These are phyloP conservation scores for Pseudogymnoascus sp. DNA, from an alignment of 2,329 filamentous ascomycete species.

Conservation along the genomic window DNA sequence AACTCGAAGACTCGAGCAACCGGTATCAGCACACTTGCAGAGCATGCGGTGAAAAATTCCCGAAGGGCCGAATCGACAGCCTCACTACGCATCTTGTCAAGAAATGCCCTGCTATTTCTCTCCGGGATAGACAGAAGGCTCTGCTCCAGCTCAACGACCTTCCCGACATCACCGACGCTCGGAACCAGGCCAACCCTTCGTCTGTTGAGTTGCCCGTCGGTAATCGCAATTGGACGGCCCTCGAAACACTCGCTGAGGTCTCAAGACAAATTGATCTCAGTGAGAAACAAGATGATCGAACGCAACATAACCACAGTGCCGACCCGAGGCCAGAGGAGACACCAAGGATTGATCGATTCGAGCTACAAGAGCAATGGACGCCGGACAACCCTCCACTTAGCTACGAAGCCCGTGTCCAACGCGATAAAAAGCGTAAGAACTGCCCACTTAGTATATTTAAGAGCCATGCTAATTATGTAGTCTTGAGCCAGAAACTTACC, in stretches of 20 bases:
- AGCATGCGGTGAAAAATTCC: conserved; percentile 78
- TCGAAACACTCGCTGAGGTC: conserved; percentile 82
- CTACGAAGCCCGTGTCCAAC: conserved; percentile 35
- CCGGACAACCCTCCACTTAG: conserved; percentile 46
- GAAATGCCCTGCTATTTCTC: conserved; percentile 72
- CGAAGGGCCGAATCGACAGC: conserved; percentile 80
- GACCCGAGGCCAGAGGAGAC: conserved; percentile 19
- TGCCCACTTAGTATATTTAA: conserved; percentile 13
- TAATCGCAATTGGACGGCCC: conserved; percentile 63
- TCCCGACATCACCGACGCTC: conserved; percentile 38
- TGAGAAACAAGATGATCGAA: conserved; percentile 49
- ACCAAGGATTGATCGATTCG: conserved; percentile 31
- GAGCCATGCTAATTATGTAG: conserved; percentile 21
- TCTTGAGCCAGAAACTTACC: conserved; percentile 14
- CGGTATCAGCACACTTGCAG: conserved; percentile 89
- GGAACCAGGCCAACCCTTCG: conserved; percentile 31
- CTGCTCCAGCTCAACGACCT: conserved; percentile 65
- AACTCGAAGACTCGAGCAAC: conserved; percentile 83
- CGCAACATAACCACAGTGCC: conserved; percentile 38
- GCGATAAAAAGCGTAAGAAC: conserved; percentile 33
- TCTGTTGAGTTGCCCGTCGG: conserved; percentile 35
- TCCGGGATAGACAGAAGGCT: conserved; percentile 67
- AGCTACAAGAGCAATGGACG: conserved; percentile 51
- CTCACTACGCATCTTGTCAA: conserved; percentile 75
- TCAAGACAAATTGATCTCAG: conserved; percentile 68